These are phyloP conservation scores for Coprinellus micaceus DNA, from an alignment of 768 basidiomycete genomes.

Conservation along the genomic window DNA sequence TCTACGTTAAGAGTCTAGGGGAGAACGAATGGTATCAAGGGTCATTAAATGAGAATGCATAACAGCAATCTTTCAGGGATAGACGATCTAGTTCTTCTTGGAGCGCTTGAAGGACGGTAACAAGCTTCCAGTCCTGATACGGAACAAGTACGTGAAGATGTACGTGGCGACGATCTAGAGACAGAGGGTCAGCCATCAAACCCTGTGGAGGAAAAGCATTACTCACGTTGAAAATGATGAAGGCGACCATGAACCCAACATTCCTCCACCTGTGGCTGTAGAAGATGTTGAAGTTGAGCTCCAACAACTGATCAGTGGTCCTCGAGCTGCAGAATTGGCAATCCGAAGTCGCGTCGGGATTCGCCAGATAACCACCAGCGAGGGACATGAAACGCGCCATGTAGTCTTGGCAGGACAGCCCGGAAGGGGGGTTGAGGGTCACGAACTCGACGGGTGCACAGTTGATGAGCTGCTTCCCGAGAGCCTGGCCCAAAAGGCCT, in stretches of 20 bases:
- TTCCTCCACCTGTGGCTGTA: constrained; percentile 55
- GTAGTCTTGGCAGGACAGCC: constrained; percentile 51
- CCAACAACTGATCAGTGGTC: constrained; percentile 60
- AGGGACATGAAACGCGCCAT: constrained; percentile 44
- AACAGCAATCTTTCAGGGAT: too few relatives aligned
- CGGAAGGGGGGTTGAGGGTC: constrained; percentile 48
- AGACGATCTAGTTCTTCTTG: constrained; percentile 11
- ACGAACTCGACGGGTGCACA: constrained; percentile 56
- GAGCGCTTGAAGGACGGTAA: constrained; percentile 24
- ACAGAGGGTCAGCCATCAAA: not conserved
- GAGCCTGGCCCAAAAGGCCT: constrained; percentile 44
- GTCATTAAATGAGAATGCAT: too few relatives aligned
- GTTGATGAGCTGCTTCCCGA: constrained; percentile 38
- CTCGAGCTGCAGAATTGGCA: constrained; percentile 59
- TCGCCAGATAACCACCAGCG: constrained; percentile 54
- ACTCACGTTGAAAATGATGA: constrained; percentile 48
- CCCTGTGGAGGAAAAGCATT: constrained; percentile 1
- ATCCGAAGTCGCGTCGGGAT: constrained; percentile 47
- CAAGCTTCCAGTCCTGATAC: constrained; percentile 35
- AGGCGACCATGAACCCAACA: constrained; percentile 48
- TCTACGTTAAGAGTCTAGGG: too few relatives aligned
- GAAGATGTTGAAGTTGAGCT: constrained; percentile 47
- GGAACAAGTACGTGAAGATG: constrained; percentile 49
- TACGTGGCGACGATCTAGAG: constrained; percentile 37
- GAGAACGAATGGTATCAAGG: too few relatives aligned